Conservation (phyloP, 2,329 filamentous ascomycete genomes). For the Setomelanomma holmii region DNA sequence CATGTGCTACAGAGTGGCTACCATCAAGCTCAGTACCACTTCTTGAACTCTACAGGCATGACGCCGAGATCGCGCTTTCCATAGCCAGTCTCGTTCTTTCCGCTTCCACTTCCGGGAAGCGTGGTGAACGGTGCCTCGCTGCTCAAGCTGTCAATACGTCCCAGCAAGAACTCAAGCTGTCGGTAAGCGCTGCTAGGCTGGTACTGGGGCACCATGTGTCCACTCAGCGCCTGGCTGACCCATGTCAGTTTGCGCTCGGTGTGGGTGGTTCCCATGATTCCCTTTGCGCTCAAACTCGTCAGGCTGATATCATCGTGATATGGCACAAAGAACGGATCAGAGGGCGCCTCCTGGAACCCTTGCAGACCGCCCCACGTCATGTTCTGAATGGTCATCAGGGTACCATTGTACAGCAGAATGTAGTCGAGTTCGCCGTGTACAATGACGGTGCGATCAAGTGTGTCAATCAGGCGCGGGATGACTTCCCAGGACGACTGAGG, state of each 20-base stretch:
- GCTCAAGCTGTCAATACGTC: conserved; percentile 66
- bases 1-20: neutral
- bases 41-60: conserved; percentile 7
- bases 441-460: conserved; percentile 73
- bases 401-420: conserved; percentile 72
- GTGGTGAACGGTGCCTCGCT: conserved; percentile 44
- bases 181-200: conserved; percentile 72
- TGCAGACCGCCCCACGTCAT: conserved; percentile 78
- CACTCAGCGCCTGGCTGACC: conserved; percentile 67
- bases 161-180: conserved; percentile 77
- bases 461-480: conserved; percentile 75
- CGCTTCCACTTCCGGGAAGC: conserved; percentile 12
- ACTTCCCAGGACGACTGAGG: conserved; percentile 63
- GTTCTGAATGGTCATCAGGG: conserved; percentile 76
- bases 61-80: neutral
- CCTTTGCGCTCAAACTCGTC: conserved; percentile 64
- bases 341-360: conserved; percentile 70
- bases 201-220: conserved; percentile 74
- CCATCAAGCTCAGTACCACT: conserved; percentile 7
- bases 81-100: conserved; percentile 1
- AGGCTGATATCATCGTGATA: conserved; percentile 60
- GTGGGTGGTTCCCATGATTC: conserved; percentile 72
- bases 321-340: conserved; percentile 72
- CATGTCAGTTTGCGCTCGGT: conserved; percentile 80
- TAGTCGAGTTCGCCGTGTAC: conserved; percentile 75